Conservation (phyloP, 192 early-diverging fungal species). For the Coemansia pectinata region DNA sequence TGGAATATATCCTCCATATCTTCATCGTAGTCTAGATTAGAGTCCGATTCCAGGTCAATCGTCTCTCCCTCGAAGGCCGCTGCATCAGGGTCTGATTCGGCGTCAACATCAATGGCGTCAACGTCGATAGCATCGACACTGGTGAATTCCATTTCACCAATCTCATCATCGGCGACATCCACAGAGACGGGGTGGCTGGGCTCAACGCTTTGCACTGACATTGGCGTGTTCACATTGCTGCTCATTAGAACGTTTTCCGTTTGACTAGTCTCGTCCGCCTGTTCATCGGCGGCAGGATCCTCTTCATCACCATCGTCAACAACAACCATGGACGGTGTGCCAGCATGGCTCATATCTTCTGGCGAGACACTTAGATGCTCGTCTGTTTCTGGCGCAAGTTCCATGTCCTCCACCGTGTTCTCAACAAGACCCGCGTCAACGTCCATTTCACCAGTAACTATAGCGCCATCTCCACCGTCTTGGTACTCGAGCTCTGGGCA, state of each 20-base stretch:
- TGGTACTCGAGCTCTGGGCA: not conserved
- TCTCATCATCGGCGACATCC: not conserved
- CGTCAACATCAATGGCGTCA: constrained; percentile 31
- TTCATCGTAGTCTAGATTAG: constrained; percentile 46
- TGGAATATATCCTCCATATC: constrained; percentile 55
- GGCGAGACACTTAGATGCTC: not conserved
- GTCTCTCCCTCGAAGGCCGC: constrained; percentile 8
- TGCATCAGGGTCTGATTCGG: not conserved
- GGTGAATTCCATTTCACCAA: constrained; percentile 20
- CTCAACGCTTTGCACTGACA: constrained; percentile 15
- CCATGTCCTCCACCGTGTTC: not conserved
- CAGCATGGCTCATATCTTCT: not conserved
- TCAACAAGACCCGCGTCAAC: not conserved
- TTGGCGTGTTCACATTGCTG: constrained; percentile 22
- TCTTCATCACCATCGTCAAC: not conserved
- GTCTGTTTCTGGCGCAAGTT: not conserved
- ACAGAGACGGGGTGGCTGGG: not conserved
- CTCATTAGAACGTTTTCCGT: not conserved
- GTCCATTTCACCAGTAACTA: not conserved
- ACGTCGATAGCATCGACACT: constrained; percentile 16
- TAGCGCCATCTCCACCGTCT: not conserved
- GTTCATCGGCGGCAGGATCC: not conserved
- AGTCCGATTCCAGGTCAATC: constrained; percentile 38
- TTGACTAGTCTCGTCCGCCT: not conserved
- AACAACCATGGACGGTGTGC: constrained; percentile 6